Evolutionary conservation across 805 yeast species (phyloP), one percentile per base, ranked within the genome.

Genomic region (Candida ovalis): DNA sequence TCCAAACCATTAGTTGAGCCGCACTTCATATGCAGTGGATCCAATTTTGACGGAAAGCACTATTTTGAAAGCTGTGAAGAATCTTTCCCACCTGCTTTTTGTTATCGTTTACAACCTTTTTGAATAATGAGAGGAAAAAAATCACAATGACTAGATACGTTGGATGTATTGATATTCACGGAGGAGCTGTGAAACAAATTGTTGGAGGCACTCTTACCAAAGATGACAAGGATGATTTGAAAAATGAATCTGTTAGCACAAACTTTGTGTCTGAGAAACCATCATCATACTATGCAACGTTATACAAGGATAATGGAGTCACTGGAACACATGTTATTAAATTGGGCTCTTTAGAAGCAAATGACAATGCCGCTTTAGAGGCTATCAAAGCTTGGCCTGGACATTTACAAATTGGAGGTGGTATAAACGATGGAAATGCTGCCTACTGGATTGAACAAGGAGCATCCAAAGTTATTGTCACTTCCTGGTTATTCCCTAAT

Each of bases 121-220:
- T n/a, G n/a, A n/a, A n/a, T n/a, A n/a, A n/a, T n/a, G n/a, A n/a
- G n/a, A n/a, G n/a, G n/a, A n/a, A n/a, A n/a, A n/a, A n/a, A n/a
- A 25, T 36, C 19, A 27, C 24, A 28, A 90, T 91, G 97, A 91
- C 97, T 0, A 75, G 76, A 45, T 94, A 88, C 69, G 80, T 91
- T 59, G 98, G 97, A 0, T 94, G 99, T 62, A 92, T 94, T 35
- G 99, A 94, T 63, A 82, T 94, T 49, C 99, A 94, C 66, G 78
- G 86, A 7, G 99, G 99, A 1, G 85, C 88, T 56, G 99, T 94
- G 51, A 94, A 94, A 61, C 99, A 94, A 65, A 94, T 94, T 46
- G 97, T 94, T 1, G 99, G 99, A 6, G 96, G 97, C 0, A 86
- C 97, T 0, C 72, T 94, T 19, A 73, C 76, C 0, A 69, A 71